Evolutionary conservation across 2,329 filamentous ascomycete species (phyloP).

Genomic region (Cladosporium cucumerinum): DNA sequence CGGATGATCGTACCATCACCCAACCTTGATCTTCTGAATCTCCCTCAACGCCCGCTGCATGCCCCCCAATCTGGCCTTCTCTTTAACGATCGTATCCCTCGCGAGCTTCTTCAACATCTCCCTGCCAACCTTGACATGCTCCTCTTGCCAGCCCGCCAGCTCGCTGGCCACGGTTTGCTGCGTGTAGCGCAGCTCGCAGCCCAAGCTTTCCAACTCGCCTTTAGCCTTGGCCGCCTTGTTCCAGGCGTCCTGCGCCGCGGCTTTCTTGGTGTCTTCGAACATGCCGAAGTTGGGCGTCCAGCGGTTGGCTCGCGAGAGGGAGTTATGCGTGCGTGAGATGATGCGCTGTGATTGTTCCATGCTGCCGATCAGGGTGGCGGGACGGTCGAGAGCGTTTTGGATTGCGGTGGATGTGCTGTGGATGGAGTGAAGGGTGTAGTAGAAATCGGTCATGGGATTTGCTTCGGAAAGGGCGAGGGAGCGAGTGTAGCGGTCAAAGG

Average conservation of each 20-base stretch:
- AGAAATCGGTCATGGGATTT: constrained; percentile 69
- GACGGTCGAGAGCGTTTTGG: constrained; percentile 72
- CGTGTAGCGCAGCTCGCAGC: constrained; percentile 80
- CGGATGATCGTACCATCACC: background rate
- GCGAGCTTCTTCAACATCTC: constrained; percentile 74
- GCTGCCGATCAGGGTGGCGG: constrained; percentile 70
- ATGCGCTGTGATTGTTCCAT: constrained; percentile 72
- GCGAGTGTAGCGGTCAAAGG: constrained; percentile 69
- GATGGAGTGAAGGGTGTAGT: constrained; percentile 73
- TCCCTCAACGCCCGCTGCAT: constrained; percentile 75
- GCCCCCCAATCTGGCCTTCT: constrained; percentile 73
- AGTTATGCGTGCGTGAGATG: constrained; percentile 73
- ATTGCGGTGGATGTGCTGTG: constrained; percentile 81
- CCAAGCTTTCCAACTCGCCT: constrained; percentile 68
- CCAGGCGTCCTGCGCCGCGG: constrained; percentile 78
- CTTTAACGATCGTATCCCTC: constrained; percentile 71
- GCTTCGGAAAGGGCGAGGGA: constrained; percentile 65
- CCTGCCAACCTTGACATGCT: constrained; percentile 73
- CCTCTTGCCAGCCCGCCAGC: constrained; percentile 89
- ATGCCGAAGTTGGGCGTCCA: constrained; percentile 66
- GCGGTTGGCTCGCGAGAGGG: constrained; percentile 68
- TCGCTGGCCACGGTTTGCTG: constrained; percentile 91
- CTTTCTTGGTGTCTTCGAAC: constrained; percentile 81
- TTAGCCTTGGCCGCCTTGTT: constrained; percentile 70
- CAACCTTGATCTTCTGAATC: constrained; percentile 24